phyloP scores from a whole-genome alignment of 106 monocot species.

The Iris macrosiphon region DNA sequence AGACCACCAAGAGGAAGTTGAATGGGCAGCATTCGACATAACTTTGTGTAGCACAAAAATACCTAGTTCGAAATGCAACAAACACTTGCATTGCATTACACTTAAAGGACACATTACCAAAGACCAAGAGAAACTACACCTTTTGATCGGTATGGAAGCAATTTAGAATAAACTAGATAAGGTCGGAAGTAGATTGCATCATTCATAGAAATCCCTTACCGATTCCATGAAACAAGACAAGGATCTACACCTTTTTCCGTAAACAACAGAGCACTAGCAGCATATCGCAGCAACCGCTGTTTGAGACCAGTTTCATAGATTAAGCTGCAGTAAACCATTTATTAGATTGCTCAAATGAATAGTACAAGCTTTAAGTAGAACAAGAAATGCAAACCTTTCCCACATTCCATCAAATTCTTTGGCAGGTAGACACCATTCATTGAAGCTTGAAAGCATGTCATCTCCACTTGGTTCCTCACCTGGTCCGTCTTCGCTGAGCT shows the following conservation, averaged over 20 bases:
- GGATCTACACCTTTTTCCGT: conserved; percentile 88
- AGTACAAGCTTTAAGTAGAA: neutral
- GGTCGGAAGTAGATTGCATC: too few relatives aligned
- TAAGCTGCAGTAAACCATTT: conserved; percentile 52
- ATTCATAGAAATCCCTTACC: conserved; percentile 31
- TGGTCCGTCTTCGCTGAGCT: conserved; percentile 97
- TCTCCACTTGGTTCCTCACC: conserved; percentile 89
- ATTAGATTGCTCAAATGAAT: conserved; percentile 5
- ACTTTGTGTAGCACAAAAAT: too few relatives aligned
- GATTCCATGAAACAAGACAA: conserved; percentile 98
- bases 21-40: too few relatives aligned
- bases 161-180: too few relatives aligned
- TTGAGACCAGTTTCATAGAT: conserved; percentile 96
- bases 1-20: too few relatives aligned
- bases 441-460: conserved; percentile 85
- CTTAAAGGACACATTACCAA: too few relatives aligned
- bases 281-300: conserved; percentile 85
- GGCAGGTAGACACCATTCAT: conserved; percentile 87
- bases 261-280: conserved; percentile 94
- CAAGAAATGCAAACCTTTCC: conserved; percentile 65
- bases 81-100: too few relatives aligned
- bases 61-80: too few relatives aligned
- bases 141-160: too few relatives aligned
- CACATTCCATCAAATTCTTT: conserved; percentile 95
- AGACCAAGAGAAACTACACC: too few relatives aligned